Percentiles rank a stretch among this genome's conserved stretches.
Conservation (phyloP, 768 basidiomycete species). For the Hortiboletus flavorubellus region DNA sequence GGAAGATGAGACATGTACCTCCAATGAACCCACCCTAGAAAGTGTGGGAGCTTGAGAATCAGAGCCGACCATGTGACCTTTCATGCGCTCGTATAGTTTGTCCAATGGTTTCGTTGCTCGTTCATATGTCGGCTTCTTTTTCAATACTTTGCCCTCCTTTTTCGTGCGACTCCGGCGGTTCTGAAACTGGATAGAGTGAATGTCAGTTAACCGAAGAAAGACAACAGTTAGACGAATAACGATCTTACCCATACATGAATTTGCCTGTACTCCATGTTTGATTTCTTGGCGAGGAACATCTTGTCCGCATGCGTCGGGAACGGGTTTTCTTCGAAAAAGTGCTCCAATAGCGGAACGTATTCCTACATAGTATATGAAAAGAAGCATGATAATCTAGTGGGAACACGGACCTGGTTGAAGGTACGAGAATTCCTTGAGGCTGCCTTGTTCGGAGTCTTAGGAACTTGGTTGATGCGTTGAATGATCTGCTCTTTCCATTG, state of each 20-base stretch:
- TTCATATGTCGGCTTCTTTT: neutral
- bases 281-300: constrained; percentile 7
- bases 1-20: neutral
- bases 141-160: neutral
- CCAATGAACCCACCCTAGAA: accelerated
- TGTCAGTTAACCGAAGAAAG: neutral
- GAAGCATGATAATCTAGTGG: accelerated
- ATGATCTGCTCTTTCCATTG: constrained; percentile 1
- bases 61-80: neutral
- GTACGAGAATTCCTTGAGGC: neutral
- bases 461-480: neutral
- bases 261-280: constrained; percentile 14
- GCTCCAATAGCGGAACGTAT: constrained; percentile 7
- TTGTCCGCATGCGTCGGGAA: constrained; percentile 15
- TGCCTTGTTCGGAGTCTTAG: accelerated
- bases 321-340: constrained; percentile 11
- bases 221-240: accelerated
- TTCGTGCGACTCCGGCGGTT: constrained; percentile 11
- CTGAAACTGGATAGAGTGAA: constrained; percentile 5
- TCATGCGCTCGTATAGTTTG: neutral
- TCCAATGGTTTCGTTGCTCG: neutral
- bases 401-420: constrained; percentile 1
- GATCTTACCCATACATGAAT: constrained; percentile 16
- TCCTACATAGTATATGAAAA: neutral
- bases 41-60: neutral